These are phyloP conservation scores for Melastoma candidum DNA, from an alignment of 441 rosid species.

Conservation along the genomic window DNA sequence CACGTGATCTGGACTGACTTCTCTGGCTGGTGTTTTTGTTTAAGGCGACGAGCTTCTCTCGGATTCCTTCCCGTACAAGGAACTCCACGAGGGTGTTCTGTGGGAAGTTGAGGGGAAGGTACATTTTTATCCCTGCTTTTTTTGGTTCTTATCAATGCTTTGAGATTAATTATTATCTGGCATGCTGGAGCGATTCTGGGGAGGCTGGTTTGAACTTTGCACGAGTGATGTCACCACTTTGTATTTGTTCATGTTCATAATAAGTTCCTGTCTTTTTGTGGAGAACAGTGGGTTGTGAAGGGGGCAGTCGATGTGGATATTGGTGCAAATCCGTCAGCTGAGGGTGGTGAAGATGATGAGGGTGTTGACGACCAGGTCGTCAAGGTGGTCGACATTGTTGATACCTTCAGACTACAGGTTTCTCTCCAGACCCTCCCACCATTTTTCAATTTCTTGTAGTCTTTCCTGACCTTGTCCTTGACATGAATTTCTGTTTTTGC, in stretches of 20 bases:
- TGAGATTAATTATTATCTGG: too few relatives aligned
- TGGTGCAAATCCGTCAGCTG: constrained; percentile 99
- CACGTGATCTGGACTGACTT: not conserved
- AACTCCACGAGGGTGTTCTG: constrained; percentile 54
- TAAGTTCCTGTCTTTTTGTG: constrained; percentile 2
- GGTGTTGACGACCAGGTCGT: constrained; percentile 75
- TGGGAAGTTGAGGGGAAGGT: constrained; percentile 98
- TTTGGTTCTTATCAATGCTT: not conserved
- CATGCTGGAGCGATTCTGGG: not conserved
- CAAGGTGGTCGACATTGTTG: constrained; percentile 91
- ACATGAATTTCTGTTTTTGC: not conserved
- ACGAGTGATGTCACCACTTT: not conserved
- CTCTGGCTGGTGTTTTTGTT: constrained; percentile 6
- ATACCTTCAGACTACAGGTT: constrained; percentile 99
- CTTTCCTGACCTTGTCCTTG: not conserved
- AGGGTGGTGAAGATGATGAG: constrained; percentile 72
- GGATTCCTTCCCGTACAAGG: constrained; percentile 87
- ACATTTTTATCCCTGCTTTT: not conserved
- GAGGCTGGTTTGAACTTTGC: not conserved
- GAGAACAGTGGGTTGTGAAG: constrained; percentile 66
- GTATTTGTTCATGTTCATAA: not conserved
- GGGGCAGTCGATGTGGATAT: constrained; percentile 74
- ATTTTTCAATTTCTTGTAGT: not conserved
- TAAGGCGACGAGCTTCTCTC: constrained; percentile 94
- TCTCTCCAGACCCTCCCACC: constrained; percentile 1